Conservation (phyloP, 805 yeast genomes). For the Alloascoidea hylecoeti region DNA sequence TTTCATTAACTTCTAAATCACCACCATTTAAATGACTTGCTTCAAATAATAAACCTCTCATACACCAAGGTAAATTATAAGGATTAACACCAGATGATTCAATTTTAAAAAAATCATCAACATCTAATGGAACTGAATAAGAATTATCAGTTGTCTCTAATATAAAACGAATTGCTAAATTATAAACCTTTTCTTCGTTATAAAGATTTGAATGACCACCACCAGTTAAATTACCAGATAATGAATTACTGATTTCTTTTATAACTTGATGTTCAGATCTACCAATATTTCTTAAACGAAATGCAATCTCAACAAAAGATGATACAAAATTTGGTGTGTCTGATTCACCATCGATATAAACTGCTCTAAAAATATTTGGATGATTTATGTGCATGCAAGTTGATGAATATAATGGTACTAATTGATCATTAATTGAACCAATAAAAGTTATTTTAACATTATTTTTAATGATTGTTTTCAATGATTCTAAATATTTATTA, state of each 20-base stretch:
- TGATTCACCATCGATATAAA: slow-evolving; percentile 74
- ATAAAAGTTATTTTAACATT: slow-evolving; percentile 72
- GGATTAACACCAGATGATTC: slow-evolving; percentile 68
- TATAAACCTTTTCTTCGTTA: slow-evolving; percentile 75
- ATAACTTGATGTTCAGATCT: slow-evolving; percentile 75
- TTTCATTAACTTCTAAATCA: slow-evolving; percentile 24
- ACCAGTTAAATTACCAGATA: slow-evolving; percentile 88
- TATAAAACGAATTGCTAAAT: slow-evolving; percentile 59
- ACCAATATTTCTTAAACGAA: slow-evolving; percentile 65
- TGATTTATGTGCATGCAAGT: slow-evolving; percentile 71
- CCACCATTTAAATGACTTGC: slow-evolving; percentile 17
- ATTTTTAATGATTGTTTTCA: slow-evolving; percentile 46
- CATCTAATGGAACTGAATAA: slow-evolving; percentile 15
- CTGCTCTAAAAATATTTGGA: slow-evolving; percentile 83
- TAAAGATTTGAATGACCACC: slow-evolving; percentile 91
- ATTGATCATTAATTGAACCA: slow-evolving; percentile 86
- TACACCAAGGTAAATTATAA: slow-evolving; percentile 83
- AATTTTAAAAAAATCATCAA: slow-evolving; percentile 30
- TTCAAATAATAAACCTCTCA: slow-evolving; percentile 69
- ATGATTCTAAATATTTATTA: slow-evolving; percentile 49
- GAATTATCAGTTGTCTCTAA: slow-evolving; percentile 55
- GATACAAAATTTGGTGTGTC: slow-evolving; percentile 71
- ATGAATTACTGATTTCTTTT: slow-evolving; percentile 62
- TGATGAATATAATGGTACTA: slow-evolving; percentile 87
- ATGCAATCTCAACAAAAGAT: slow-evolving; percentile 57